Conservation (phyloP, 306 rosid species). For the Gastrolobium villosum region DNA sequence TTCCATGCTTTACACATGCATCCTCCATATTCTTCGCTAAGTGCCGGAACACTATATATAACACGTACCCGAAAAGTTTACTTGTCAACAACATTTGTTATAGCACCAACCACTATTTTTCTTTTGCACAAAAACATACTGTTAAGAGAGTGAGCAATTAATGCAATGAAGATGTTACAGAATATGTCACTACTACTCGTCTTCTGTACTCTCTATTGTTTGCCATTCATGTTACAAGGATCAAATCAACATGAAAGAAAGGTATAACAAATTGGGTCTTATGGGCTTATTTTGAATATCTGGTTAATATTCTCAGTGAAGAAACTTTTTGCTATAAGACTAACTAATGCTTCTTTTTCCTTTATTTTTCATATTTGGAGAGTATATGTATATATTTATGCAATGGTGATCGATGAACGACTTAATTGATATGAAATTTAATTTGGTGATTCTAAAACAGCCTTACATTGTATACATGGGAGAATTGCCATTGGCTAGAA, state of each 20-base stretch:
- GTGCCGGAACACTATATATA: neutral
- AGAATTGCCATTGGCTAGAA: slow-evolving; percentile 46
- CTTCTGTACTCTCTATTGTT: slow-evolving; percentile 35
- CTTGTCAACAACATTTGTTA: neutral
- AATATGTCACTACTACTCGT: slow-evolving; percentile 32
- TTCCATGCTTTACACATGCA: neutral
- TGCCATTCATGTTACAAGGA: slow-evolving; percentile 45
- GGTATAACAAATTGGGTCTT: slow-evolving; percentile 43
- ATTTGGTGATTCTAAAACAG: slow-evolving; percentile 45
- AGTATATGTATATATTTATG: neutral
- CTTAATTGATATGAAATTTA: neutral
- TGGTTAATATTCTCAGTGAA: neutral
- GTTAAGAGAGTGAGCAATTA: neutral
- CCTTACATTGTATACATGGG: slow-evolving; percentile 82
- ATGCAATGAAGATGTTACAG: slow-evolving; percentile 36
- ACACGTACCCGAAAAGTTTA: neutral
- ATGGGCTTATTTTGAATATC: neutral
- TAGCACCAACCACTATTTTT: neutral
- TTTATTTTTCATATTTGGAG: neutral
- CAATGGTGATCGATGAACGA: slow-evolving; percentile 4
- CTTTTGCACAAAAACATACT: neutral
- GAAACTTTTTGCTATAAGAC: neutral
- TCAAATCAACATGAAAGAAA: slow-evolving; percentile 54
- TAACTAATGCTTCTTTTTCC: neutral
- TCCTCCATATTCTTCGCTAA: neutral